Base-by-base conservation (phyloP, 495 filamentous ascomycete species). In the Astrocystis sublimbata region DNA sequence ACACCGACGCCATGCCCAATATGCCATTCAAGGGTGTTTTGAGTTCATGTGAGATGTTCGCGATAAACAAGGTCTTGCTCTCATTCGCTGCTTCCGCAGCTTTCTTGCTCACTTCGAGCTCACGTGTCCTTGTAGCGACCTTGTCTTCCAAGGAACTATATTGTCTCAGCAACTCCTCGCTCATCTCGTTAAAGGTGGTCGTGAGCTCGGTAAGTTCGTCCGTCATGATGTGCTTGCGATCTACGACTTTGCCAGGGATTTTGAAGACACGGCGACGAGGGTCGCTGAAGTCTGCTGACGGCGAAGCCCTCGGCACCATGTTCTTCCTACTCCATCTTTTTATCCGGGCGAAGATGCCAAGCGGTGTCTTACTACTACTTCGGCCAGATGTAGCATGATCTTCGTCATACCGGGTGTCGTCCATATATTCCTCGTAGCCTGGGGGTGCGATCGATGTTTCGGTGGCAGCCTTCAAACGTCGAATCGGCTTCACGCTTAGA, bases 21-120 rank as follows among this genome's bases (percentile, higher is more conserved):
- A 97, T 97, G 2, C 91, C 93, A 68, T 97, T 97, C 23, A 97
- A 74, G 0, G 93, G 93, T 2, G 93, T 97, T 71, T 96, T 92
- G 13, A 97, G 80, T 71, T 96, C 93, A 69, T 97, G 93, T 3
- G 92, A 96, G 28, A 97, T 96, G 66, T 97, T 97, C 30, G 93
- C 93, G 63, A 97, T 93, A 73, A 97, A 97, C 24, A 96, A 74
- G 6, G 93, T 96, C 76, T 97, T 96, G 78, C 91, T 94, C 73
- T 96, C 90, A 67, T 96, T 96, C 7, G 93, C 93, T 13, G 90
- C 87, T 69, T 96, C 93, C 5, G 93, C 93, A 2, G 92, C 90
- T 75, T 92, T 88, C 73, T 96, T 96, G 68, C 90, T 92, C 55
- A 90, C 85, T 73, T 96, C 92, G 3, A 96, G 82, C 70, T 96